These are phyloP conservation scores for Vinca major DNA, from an alignment of 305 asterid genomes.

Conservation along the genomic window DNA sequence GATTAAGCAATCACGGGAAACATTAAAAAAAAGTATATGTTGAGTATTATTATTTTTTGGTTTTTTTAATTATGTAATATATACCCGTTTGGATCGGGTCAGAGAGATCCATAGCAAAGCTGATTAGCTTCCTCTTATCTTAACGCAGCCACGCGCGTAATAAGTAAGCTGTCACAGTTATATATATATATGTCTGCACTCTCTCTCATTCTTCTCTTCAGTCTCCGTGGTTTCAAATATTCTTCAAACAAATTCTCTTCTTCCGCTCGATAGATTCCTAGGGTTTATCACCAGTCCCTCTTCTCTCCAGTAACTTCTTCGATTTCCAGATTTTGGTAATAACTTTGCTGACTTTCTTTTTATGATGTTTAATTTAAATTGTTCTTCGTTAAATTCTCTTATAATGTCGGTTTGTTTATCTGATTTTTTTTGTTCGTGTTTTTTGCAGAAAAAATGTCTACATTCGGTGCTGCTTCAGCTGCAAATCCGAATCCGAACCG, in stretches of 20 bases:
- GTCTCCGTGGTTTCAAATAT: background rate
- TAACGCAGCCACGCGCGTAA: constrained; percentile 5
- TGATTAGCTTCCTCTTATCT: background rate
- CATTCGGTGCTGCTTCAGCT: constrained; percentile 14
- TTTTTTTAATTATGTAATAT: too few species aligned
- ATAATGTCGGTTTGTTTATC: background rate
- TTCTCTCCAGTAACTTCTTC: background rate
- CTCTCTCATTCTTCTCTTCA: constrained; percentile 1
- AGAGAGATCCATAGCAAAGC: too few species aligned
- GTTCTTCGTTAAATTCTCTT: background rate
- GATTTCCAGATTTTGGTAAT: background rate
- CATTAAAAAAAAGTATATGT: too few species aligned
- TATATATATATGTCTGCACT: background rate
- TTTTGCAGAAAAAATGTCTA: constrained; percentile 10
- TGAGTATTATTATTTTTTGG: too few species aligned
- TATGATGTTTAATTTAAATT: background rate
- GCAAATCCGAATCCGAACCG: constrained; percentile 19
- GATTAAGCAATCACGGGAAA: too few species aligned
- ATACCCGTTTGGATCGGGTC: too few species aligned
- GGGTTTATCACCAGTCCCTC: background rate
- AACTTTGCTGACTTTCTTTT: background rate
- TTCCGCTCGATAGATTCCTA: background rate
- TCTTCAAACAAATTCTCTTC: background rate
- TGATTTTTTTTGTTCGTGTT: background rate
- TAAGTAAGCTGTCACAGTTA: background rate